Evolutionary conservation across 2,329 filamentous ascomycete species (phyloP).

Genomic region (Leptosphaerulina australis): DNA sequence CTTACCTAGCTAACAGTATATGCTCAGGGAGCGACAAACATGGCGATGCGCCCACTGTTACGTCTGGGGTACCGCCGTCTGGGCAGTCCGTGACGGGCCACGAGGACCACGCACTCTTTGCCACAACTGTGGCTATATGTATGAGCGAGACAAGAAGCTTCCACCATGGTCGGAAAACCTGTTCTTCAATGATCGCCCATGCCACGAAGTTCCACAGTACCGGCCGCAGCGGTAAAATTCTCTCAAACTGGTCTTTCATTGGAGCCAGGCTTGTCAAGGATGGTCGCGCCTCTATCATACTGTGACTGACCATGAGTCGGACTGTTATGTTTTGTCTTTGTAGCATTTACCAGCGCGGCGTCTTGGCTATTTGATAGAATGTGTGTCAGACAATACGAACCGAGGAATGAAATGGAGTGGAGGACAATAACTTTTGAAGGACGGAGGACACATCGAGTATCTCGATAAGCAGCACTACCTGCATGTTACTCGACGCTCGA

Average conservation of each 20-base stretch:
- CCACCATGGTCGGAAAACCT: slow-evolving; percentile 77
- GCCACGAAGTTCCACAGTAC: slow-evolving; percentile 32
- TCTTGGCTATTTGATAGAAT: slow-evolving; percentile 15
- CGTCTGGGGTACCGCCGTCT: slow-evolving; percentile 87
- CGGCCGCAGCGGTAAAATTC: slow-evolving; percentile 23
- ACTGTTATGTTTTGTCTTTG: slow-evolving; percentile 10
- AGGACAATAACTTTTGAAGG: slow-evolving; percentile 3
- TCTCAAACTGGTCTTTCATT: background rate
- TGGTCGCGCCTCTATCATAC: background rate
- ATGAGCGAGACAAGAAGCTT: slow-evolving; percentile 83
- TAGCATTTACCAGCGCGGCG: slow-evolving; percentile 27
- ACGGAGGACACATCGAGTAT: slow-evolving; percentile 3
- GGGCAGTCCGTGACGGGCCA: slow-evolving; percentile 93
- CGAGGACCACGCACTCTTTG: slow-evolving; percentile 83
- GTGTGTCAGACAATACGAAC: slow-evolving; percentile 6
- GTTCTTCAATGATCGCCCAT: slow-evolving; percentile 57
- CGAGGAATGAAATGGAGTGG: background rate
- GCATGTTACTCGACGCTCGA: slow-evolving; percentile 3
- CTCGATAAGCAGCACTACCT: slow-evolving; percentile 2
- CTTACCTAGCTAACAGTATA: slow-evolving; percentile 19
- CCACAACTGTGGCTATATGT: slow-evolving; percentile 89
- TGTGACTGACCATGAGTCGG: background rate
- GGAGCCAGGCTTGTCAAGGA: background rate
- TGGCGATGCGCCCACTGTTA: slow-evolving; percentile 91
- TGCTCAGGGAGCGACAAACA: slow-evolving; percentile 69